Base-by-base conservation (phyloP, 2,329 filamentous ascomycete species). In the Fusarium cicatricum region DNA sequence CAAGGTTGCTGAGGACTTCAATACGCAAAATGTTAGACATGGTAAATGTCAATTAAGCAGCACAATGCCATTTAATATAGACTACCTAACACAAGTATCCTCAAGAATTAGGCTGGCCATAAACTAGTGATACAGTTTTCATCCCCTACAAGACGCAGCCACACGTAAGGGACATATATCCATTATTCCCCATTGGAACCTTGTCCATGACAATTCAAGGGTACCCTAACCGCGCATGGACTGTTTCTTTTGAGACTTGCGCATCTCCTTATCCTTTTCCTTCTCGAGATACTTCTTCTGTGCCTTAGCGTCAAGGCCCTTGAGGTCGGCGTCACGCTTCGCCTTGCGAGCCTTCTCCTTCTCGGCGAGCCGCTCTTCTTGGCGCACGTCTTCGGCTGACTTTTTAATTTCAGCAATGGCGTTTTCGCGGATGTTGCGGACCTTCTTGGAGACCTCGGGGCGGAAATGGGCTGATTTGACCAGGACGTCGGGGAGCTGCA, bases 231-330 rank as follows among this genome's bases (percentile, higher is more conserved):
- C 83, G 33, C 83, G 78, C 64, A 79, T 72, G 7, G 82, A 85
- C 73, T 78, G 75, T 75, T 80, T 83, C 78, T 83, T 85, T 64
- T 79, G 75, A 26, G 74, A 74, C 74, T 79, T 83, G 68, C 82
- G 82, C 70, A 82, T 55, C 76, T 90, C 89, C 83, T 89, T 91
- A 72, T 92, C 89, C 67, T 83, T 85, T 81, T 94, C 90, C 76
- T 87, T 90, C 67, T 93, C 90, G 51, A 94, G 82, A 73, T 87
- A 94, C 78, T 91, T 92, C 81, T 91, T 90, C 82, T 94, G 91
- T 57, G 90, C 89, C 75, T 93, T 92, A 50, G 91, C 90, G 69
- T 89, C 89, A 69, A 94, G 83, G 11, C 83, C 83, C 70, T 88
- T 90, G 62, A 95, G 82, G 72, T 93, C 87, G 65, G 88, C 87